phyloP scores from a whole-genome alignment of 371 early-diverging fungal genomes.

The Rhizopus stolonifer region DNA sequence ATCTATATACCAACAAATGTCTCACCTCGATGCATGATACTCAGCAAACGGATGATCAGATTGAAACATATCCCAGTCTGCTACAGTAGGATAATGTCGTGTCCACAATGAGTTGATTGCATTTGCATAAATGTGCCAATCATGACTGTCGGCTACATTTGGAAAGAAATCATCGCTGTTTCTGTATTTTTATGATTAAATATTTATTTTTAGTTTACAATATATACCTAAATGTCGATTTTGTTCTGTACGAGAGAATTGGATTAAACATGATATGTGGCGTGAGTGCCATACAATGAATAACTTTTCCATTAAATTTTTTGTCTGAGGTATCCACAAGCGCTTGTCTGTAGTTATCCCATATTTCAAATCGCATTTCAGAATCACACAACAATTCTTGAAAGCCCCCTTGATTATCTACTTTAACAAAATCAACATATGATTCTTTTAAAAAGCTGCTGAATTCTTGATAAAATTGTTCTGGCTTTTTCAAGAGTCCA shows the following conservation, averaged over 20 bases:
- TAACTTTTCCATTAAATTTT: conserved; percentile 12
- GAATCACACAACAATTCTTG: conserved; percentile 13
- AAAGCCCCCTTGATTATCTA: conserved; percentile 43
- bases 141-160: conserved; percentile 35
- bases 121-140: conserved; percentile 54
- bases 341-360: conserved; percentile 31
- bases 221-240: conserved; percentile 5
- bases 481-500: conserved; percentile 9
- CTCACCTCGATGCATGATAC: conserved; percentile 42
- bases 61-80: conserved; percentile 61
- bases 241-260: conserved; percentile 2
- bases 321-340: conserved; percentile 12
- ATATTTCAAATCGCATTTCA: conserved; percentile 1
- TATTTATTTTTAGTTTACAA: not conserved
- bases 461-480: conserved; percentile 38
- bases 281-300: conserved; percentile 50
- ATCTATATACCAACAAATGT: not conserved
- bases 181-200: conserved; percentile 13
- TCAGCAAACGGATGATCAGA: conserved; percentile 40
- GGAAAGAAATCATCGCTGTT: conserved; percentile 55
- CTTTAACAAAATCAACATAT: conserved; percentile 43
- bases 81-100: conserved; percentile 9
- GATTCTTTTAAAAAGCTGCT: conserved; percentile 23
- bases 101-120: conserved; percentile 37
- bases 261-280: conserved; percentile 27